These are phyloP conservation scores for Vitis hybrid DNA, from an alignment of 177 flowering plant species.

Conservation along the genomic window DNA sequence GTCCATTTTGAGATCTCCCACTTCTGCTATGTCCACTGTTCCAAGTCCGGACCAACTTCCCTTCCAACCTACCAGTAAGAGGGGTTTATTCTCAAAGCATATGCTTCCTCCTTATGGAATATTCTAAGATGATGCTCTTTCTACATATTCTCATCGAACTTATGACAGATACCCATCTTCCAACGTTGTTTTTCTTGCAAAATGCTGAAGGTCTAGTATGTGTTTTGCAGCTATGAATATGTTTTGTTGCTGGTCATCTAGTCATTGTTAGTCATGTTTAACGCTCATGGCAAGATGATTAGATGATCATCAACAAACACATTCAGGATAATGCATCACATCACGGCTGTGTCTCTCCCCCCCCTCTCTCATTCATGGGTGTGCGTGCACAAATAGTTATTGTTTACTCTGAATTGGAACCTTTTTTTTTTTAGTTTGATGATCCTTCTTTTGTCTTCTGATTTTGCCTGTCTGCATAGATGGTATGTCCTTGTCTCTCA, in stretches of 20 bases:
- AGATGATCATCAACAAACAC: slow-evolving; percentile 43
- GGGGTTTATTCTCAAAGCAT: slow-evolving; percentile 15
- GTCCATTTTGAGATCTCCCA: too few species aligned
- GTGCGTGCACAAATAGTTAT: too few species aligned
- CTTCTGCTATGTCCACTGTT: neutral
- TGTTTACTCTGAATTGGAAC: too few species aligned
- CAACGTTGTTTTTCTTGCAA: neutral
- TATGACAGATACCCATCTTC: neutral
- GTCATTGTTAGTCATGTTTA: slow-evolving; percentile 5
- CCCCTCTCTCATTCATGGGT: too few species aligned
- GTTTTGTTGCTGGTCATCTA: slow-evolving; percentile 36
- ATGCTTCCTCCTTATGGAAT: slow-evolving; percentile 2
- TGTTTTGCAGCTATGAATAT: slow-evolving; percentile 26
- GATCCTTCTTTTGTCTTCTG: too few species aligned
- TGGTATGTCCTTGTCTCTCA: too few species aligned
- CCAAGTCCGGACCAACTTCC: too few species aligned
- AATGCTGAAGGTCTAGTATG: neutral
- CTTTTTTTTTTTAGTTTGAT: too few species aligned
- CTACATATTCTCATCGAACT: neutral
- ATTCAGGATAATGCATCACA: slow-evolving; percentile 23
- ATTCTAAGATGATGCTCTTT: slow-evolving; percentile 1
- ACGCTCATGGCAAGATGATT: slow-evolving; percentile 6
- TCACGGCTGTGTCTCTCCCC: too few species aligned
- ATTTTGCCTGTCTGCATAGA: too few species aligned
- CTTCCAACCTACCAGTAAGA: neutral